Evolutionary conservation across 106 monocot genomes (phyloP), one percentile per base, ranked within the genome.

Genomic region (Acanthochlamys bracteata): DNA sequence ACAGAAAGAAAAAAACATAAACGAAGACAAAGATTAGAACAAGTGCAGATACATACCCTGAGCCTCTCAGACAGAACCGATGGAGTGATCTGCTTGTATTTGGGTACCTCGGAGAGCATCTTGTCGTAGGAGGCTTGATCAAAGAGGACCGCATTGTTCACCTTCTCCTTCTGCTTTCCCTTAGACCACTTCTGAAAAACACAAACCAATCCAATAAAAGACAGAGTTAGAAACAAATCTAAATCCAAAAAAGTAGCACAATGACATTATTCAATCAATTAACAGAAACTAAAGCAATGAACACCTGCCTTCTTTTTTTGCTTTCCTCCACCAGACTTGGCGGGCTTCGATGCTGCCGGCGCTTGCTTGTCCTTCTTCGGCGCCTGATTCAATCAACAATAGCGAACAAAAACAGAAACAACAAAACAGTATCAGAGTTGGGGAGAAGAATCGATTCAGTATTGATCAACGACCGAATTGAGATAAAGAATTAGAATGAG

Each of bases 81-180:
- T 1, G 81, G 81, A 47, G 76, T 81, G 61, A 81, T 81, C 61
- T 70, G 72, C 64, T 81, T 81, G 59, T 59, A 81, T 26, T 81
- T 81, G 26, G 81, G 81, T 22, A 81, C 76, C 51, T 81, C 81
- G 2, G 71, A 24, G 19, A 81, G 63, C 75, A 81, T 81, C 72
- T 81, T 81, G 24, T 81, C 81, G 13, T 81, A 76, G 39, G 59
- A 61, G 17, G 59, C 68, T 59, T 81, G 81, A 65, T 76, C 81
- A 47, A 80, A 80, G 0, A 80, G 67, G 0, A 78, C 72, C 20
- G 65, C 58, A 40, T 76, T 76, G 60, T 76, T 76, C 26, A 76
- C 76, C 76, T 76, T 76, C 65, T 76, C 76, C 70, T 75, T 75
- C 20, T 75, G 75, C 68, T 75, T 75, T 24, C 75, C 75, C 69